phyloP scores from a whole-genome alignment of 1,139 yeast genomes.

The Sugiyamaella japonica region DNA sequence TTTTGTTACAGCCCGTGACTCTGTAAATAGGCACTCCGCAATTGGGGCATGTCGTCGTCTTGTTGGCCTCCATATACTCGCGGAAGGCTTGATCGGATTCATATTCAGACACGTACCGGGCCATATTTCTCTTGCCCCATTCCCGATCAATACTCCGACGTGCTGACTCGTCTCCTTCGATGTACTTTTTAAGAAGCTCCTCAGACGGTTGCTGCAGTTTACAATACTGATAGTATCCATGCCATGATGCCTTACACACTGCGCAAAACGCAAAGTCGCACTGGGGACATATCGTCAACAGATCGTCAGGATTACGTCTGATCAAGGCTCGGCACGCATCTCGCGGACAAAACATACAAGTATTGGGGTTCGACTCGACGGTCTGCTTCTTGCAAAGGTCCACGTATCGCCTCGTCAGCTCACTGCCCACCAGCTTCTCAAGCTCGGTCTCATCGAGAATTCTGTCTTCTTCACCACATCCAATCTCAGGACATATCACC shows the following conservation, averaged over 20 bases:
- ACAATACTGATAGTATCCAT: slow-evolving; percentile 56
- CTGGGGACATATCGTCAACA: slow-evolving; percentile 53
- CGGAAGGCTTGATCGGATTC: slow-evolving; percentile 52
- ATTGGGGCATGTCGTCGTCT: slow-evolving; percentile 55
- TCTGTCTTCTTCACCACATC: slow-evolving; percentile 22
- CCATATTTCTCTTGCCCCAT: slow-evolving; percentile 53
- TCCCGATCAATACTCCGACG: slow-evolving; percentile 46
- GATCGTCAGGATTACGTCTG: slow-evolving; percentile 51
- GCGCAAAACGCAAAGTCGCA: slow-evolving; percentile 63
- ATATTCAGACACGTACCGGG: slow-evolving; percentile 48
- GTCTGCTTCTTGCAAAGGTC: slow-evolving; percentile 45
- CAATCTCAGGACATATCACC: slow-evolving; percentile 60
- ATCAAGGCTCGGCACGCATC: slow-evolving; percentile 51
- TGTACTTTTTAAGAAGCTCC: slow-evolving; percentile 45
- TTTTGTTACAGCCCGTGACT: slow-evolving; percentile 67
- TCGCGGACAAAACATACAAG: slow-evolving; percentile 55
- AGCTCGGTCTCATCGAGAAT: slow-evolving; percentile 33
- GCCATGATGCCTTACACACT: slow-evolving; percentile 65
- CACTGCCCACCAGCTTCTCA: slow-evolving; percentile 36
- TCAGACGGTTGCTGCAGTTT: slow-evolving; percentile 46
- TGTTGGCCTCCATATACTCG: slow-evolving; percentile 46
- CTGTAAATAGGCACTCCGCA: slow-evolving; percentile 58
- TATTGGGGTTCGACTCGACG: slow-evolving; percentile 52
- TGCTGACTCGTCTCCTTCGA: slow-evolving; percentile 42
- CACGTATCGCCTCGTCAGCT: slow-evolving; percentile 45